Evolutionary conservation across 176 grass and related monocot genomes (phyloP).

Genomic region (Aegilops tauschii): DNA sequence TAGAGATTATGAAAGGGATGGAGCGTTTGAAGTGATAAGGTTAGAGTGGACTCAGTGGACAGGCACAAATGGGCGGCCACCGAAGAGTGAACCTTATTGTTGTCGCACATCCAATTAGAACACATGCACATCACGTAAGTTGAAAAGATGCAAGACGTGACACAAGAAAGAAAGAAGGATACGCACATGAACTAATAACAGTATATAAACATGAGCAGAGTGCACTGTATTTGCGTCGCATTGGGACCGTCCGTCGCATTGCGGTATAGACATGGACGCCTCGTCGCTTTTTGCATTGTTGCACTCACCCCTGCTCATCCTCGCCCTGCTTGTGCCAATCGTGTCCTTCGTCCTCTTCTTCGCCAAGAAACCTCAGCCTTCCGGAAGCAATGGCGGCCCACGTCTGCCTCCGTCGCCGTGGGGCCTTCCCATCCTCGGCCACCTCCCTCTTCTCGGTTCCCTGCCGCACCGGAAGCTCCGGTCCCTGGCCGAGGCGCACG

Average conservation of each 20-base stretch:
- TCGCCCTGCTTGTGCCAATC: background rate
- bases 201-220: background rate
- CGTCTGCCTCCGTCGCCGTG: slow-evolving; percentile 29
- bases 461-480: slow-evolving; percentile 36
- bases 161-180: background rate
- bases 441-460: slow-evolving; percentile 47
- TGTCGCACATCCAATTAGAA: background rate
- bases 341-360: background rate
- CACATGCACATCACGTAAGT: background rate
- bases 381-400: background rate
- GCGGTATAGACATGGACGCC: background rate
- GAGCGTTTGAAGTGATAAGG: background rate
- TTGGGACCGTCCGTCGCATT: background rate
- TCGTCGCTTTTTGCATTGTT: background rate
- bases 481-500: slow-evolving; percentile 30
- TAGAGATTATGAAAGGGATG: background rate
- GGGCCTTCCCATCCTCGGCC: slow-evolving; percentile 53
- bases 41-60: background rate
- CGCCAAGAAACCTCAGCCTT: background rate
- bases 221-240: background rate
- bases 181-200: background rate
- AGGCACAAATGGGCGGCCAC: background rate
- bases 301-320: background rate
- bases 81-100: background rate
- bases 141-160: background rate